Evolutionary conservation across 345 rosid species (phyloP), one percentile per base, ranked within the genome.

Genomic region (Syzygium aqueum): DNA sequence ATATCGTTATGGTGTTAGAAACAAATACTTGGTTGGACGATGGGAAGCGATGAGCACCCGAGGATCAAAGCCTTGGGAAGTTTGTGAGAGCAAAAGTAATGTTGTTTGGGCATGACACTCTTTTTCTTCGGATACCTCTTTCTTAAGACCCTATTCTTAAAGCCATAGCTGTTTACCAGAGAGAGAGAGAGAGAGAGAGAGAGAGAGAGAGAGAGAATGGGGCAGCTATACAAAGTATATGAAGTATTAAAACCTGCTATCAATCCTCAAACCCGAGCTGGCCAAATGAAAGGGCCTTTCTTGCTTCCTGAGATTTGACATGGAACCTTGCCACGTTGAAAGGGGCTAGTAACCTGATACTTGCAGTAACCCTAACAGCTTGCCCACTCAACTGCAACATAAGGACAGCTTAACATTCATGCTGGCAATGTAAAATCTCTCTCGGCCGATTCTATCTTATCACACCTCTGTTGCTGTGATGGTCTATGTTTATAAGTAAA

Each of bases 221-320:
- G 12, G 80, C 49, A 73, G 25, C 80, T 19, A 33, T 19, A 73
- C 46, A 3, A 30, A 4, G 6, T 30, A 30, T 15, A 30, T 16
- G 78, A 73, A 33, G 46, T 4, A 67, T 17, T 33, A 67, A 33
- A 33, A 17, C 46, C 40, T 67, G 80, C 13, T 33, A 65, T 65
- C 46, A 17, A 33, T 67, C 77, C 25, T 67, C 43, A 33, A 67
- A 30, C 78, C 78, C 33, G 21, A 67, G 80, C 25, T 67, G 85
- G 57, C 53, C 17, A 56, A 28, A 28, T 57, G 85, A 80, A 80
- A 87, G 77, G 57, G 17, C 78, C 77, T 33, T 87, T 50, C 49
- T 10, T 82, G 53, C 88, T 87, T 87, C 77, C 56, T 80, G 77
- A 28, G 59, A 82, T 56, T 56, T 54, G 88, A 87, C 88, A 82